phyloP scores from a whole-genome alignment of 1,284 basidiomycete species.

The Sporisorium iseilematis-ciliati region DNA sequence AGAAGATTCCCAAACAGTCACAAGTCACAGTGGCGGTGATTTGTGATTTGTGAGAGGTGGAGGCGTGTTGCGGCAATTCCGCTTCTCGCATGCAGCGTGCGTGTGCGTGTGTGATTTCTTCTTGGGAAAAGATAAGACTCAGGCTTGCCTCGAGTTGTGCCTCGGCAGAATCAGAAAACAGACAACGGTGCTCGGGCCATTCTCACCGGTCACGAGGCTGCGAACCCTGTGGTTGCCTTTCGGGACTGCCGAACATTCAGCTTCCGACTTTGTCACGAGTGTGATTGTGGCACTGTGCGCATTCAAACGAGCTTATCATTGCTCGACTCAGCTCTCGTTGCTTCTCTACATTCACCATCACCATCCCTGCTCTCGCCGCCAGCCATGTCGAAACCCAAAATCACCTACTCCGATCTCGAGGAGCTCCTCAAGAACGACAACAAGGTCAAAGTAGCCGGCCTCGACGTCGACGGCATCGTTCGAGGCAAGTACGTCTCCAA shows the following conservation, averaged over 20 bases:
- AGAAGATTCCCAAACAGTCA: constrained; percentile 1
- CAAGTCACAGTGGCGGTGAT: too few species aligned
- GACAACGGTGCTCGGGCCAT: constrained; percentile 20
- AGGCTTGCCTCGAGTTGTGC: constrained; percentile 16
- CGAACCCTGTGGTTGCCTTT: background rate
- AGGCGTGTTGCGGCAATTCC: background rate
- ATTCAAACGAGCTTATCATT: background rate
- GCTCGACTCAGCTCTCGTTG: background rate
- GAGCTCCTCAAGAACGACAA: constrained; percentile 75
- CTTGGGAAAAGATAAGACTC: constrained; percentile 7
- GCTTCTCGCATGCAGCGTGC: too few species aligned
- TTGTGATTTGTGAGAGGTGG: constrained; percentile 2
- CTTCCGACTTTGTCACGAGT: background rate
- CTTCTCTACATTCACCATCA: background rate
- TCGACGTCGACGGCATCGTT: constrained; percentile 81
- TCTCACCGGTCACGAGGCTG: background rate
- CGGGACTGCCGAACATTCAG: background rate
- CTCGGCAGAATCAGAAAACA: constrained; percentile 9
- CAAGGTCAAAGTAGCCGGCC: constrained; percentile 85
- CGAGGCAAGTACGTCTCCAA: constrained; percentile 95
- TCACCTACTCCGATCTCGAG: constrained; percentile 50
- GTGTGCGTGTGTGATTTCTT: background rate
- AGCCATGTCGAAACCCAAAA: constrained; percentile 29
- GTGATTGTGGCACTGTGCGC: background rate
- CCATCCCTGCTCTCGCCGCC: background rate